Evolutionary conservation across 1,139 yeast species (phyloP).

Genomic region (Candida smagusa): DNA sequence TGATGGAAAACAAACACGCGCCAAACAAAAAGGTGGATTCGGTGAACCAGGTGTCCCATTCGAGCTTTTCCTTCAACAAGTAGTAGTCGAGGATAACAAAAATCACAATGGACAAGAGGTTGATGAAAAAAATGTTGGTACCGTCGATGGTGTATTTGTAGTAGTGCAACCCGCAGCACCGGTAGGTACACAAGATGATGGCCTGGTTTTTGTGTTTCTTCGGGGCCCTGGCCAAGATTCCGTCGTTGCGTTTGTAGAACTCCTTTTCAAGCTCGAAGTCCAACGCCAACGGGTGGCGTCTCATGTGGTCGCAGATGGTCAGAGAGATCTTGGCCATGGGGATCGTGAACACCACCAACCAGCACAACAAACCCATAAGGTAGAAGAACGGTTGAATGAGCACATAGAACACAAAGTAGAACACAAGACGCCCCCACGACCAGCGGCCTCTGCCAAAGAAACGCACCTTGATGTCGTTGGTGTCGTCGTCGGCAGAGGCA

Average conservation of each 20-base stretch:
- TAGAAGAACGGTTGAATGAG: conserved; percentile 67
- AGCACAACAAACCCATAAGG: conserved; percentile 57
- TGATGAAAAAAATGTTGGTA: conserved; percentile 88
- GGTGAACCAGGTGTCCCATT: conserved; percentile 51
- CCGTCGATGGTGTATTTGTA: conserved; percentile 96
- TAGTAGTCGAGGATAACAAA: conserved; percentile 82
- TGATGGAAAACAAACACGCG: conserved; percentile 76
- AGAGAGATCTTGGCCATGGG: conserved; percentile 82
- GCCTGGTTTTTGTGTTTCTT: conserved; percentile 30
- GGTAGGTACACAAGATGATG: conserved; percentile 75
- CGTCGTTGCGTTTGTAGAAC: conserved; percentile 33
- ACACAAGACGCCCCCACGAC: conserved; percentile 79
- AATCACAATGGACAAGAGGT: conserved; percentile 71
- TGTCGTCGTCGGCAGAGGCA: conserved; percentile 23
- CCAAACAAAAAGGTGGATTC: conserved; percentile 63
- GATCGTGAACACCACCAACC: conserved; percentile 84
- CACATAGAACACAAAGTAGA: conserved; percentile 69
- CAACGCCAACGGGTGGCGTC: conserved; percentile 88
- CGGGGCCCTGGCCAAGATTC: conserved; percentile 15
- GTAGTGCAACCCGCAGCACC: conserved; percentile 89
- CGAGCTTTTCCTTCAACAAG: conserved; percentile 52
- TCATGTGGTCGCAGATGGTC: conserved; percentile 65
- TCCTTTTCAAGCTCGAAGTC: conserved; percentile 61
- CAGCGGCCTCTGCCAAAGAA: conserved; percentile 92
- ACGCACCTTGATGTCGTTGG: conserved; percentile 48